phyloP scores from a whole-genome alignment of 177 flowering plant genomes.

The Tripterygium wilfordii region DNA sequence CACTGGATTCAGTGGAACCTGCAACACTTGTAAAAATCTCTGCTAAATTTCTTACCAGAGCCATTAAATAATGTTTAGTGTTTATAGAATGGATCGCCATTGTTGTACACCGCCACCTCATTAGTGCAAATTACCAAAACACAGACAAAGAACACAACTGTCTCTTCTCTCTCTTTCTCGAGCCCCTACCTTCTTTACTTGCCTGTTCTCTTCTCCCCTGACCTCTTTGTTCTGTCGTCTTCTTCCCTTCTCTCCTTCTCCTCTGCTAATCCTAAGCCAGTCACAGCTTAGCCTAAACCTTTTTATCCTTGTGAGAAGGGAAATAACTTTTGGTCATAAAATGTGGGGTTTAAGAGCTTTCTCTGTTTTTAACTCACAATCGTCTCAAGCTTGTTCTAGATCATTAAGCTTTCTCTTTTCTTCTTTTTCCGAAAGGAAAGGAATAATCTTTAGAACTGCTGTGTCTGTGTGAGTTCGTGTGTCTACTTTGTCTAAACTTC shows the following conservation, averaged over 20 bases:
- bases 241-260: slow-evolving; percentile 1
- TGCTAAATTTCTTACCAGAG: slow-evolving; percentile 1
- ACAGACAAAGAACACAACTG: slow-evolving; percentile 5
- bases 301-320: no score
- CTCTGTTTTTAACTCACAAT: no score
- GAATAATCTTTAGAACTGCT: neutral
- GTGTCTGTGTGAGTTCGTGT: neutral
- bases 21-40: slow-evolving; percentile 6
- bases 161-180: slow-evolving; percentile 31
- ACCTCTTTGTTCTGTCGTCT: no score
- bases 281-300: no score
- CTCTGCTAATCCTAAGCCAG: neutral
- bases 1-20: slow-evolving; percentile 3
- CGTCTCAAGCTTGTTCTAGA: no score
- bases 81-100: no score
- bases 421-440: neutral
- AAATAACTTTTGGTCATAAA: no score
- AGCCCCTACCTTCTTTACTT: slow-evolving; percentile 48
- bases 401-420: no score
- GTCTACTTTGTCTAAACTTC: neutral
- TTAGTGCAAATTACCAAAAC: slow-evolving; percentile 6
- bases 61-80: neutral
- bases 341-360: no score
- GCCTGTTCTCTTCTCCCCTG: slow-evolving; percentile 12
- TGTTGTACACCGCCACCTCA: slow-evolving; percentile 3